A percentile compares a stretch with the other conserved stretches of the same genome.
These are phyloP conservation scores for Poterioochromonas sp. DNA, from an alignment of 352 stramenopile species.

Conservation along the genomic window DNA sequence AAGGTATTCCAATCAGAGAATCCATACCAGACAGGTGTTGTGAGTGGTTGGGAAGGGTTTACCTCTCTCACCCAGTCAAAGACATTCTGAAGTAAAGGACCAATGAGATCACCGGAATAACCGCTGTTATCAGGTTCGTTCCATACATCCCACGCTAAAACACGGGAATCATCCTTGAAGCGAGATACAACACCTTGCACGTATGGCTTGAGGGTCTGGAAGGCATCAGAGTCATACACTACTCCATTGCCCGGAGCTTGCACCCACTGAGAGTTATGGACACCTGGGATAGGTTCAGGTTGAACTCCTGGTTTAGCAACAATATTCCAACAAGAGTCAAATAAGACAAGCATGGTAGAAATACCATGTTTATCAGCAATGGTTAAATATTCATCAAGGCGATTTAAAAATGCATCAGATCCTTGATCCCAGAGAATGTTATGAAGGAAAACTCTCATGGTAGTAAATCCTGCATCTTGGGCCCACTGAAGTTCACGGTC, in stretches of 20 bases:
- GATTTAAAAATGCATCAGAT: neutral
- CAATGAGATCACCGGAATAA: neutral
- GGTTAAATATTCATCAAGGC: neutral
- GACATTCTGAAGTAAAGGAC: neutral
- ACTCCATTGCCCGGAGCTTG: neutral
- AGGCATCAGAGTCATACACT: neutral
- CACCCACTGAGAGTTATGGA: conserved; percentile 24
- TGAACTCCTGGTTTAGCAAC: neutral
- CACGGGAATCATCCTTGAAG: conserved; percentile 8
- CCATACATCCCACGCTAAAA: conserved; percentile 22
- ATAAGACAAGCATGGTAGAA: neutral
- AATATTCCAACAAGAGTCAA: conserved; percentile 28
- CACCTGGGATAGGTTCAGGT: conserved; percentile 17
- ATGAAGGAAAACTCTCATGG: conserved; percentile 20
- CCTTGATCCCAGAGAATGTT: conserved; percentile 5
- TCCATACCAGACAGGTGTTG: neutral
- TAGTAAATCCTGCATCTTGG: neutral
- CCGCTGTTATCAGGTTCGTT: conserved; percentile 25
- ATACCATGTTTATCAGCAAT: neutral
- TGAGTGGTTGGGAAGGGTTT: neutral
- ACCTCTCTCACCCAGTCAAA: neutral
- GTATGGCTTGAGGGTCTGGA: neutral
- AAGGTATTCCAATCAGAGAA: neutral
- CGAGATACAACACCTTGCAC: neutral
- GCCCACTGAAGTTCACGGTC: conserved; percentile 1